Conservation (phyloP, 352 stramenopile genomes). For the Phytophthora capsici region DNA sequence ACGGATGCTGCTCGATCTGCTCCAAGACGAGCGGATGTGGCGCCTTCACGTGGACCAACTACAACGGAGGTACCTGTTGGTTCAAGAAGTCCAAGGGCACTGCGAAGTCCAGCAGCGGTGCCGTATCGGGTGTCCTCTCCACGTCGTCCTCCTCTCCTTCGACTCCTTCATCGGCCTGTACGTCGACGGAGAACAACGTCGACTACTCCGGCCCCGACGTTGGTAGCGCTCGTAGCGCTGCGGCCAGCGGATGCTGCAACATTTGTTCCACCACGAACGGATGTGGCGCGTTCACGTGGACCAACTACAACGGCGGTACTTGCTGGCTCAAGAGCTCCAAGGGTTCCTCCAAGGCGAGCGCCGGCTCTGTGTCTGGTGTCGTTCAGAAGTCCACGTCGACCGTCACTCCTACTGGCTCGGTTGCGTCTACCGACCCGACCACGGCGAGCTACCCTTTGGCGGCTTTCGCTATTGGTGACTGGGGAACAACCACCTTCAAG, state of each 20-base stretch:
- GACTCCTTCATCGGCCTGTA: neutral
- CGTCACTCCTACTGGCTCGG: neutral
- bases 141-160: neutral
- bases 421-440: constrained; percentile 12
- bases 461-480: constrained; percentile 28
- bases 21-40: constrained; percentile 8
- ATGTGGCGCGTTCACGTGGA: constrained; percentile 15
- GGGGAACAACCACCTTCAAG: constrained; percentile 17
- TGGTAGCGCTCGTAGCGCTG: constrained; percentile 5
- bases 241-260: constrained; percentile 14
- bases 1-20: constrained; percentile 12
- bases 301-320: constrained; percentile 17
- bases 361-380: neutral
- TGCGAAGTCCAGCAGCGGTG: neutral
- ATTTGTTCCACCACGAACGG: constrained; percentile 10
- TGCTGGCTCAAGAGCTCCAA: constrained; percentile 16
- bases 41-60: constrained; percentile 14
- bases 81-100: constrained; percentile 14
- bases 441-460: constrained; percentile 9
- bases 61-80: constrained; percentile 12
- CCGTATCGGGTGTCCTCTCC: constrained; percentile 1
- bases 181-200: constrained; percentile 14
- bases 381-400: constrained; percentile 5
- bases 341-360: neutral
- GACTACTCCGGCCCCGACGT: constrained; percentile 12